Conservation (phyloP, 202 grass and related monocot genomes). For the Hordeum pubiflorum region DNA sequence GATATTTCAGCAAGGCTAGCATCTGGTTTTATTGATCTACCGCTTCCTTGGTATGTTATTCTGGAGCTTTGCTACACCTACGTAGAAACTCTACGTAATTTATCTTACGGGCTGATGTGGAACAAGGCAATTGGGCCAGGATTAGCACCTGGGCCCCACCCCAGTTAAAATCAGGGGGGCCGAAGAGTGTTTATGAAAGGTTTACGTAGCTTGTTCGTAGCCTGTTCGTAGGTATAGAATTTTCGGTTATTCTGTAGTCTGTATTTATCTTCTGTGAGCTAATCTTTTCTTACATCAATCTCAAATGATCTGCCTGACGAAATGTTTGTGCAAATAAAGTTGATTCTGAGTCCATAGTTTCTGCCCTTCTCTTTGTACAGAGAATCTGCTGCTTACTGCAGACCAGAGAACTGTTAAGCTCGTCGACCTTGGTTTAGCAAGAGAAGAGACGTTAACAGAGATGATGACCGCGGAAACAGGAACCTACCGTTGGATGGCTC, state of each 20-base stretch:
- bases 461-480: conserved; percentile 99
- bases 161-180: no score
- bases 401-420: conserved; percentile 94
- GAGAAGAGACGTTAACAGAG: conserved; percentile 95
- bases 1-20: not conserved
- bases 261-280: not conserved
- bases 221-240: no score
- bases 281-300: not conserved
- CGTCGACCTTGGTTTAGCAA: conserved; percentile 97
- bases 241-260: not conserved
- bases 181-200: no score
- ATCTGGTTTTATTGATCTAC: not conserved
- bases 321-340: conserved; percentile 26
- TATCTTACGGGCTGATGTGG: no score
- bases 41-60: not conserved
- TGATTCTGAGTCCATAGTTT: conserved; percentile 11
- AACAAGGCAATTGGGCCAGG: no score
- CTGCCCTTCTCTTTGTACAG: conserved; percentile 32
- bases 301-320: not conserved
- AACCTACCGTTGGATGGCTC: conserved; percentile 99
- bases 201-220: no score
- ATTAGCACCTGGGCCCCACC: no score
- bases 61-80: no score
- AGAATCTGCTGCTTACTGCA: conserved; percentile 74
- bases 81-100: no score